These are phyloP conservation scores for Aspergillus tubingensis DNA, from an alignment of 2,329 filamentous ascomycete genomes.

Conservation along the genomic window DNA sequence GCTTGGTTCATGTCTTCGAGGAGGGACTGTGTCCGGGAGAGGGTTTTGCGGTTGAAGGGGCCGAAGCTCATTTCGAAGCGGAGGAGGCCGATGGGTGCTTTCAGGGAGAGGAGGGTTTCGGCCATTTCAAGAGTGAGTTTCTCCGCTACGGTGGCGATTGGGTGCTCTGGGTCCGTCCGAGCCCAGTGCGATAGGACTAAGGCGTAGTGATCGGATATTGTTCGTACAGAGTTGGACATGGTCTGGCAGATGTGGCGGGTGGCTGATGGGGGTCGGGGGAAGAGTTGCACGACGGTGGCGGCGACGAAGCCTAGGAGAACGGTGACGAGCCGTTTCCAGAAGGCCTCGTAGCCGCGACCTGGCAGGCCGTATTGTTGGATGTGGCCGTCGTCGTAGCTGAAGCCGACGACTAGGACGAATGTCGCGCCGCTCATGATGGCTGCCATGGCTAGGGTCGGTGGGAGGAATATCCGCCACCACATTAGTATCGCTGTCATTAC, in stretches of 20 bases:
- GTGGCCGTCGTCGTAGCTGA: conserved; percentile 51
- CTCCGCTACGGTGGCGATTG: conserved; percentile 30
- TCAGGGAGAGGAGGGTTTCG: conserved; percentile 35
- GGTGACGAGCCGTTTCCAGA: conserved; percentile 49
- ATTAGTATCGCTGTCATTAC: conserved; percentile 36
- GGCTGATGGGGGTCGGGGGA: conserved; percentile 52
- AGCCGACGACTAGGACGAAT: conserved; percentile 49
- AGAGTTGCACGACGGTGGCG: conserved; percentile 49
- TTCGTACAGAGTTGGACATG: conserved; percentile 47
- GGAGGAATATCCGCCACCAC: conserved; percentile 39
- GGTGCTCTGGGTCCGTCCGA: conserved; percentile 25
- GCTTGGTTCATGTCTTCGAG: conserved; percentile 36
- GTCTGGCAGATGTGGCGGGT: conserved; percentile 49
- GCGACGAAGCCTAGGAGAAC: conserved; percentile 51
- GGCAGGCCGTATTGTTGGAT: conserved; percentile 49
- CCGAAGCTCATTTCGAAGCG: conserved; percentile 44
- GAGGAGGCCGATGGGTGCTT: conserved; percentile 36
- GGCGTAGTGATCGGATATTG: conserved; percentile 53
- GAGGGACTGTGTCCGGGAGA: conserved; percentile 35
- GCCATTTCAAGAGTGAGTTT: conserved; percentile 36
- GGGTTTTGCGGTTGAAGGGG: conserved; percentile 38
- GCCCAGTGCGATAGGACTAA: conserved; percentile 51
- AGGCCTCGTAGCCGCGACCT: conserved; percentile 50
- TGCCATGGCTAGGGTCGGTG: conserved; percentile 34
- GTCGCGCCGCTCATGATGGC: conserved; percentile 48